Evolutionary conservation across 208 protist genomes (phyloP).

Genomic region (Trypanosoma boissoni): DNA sequence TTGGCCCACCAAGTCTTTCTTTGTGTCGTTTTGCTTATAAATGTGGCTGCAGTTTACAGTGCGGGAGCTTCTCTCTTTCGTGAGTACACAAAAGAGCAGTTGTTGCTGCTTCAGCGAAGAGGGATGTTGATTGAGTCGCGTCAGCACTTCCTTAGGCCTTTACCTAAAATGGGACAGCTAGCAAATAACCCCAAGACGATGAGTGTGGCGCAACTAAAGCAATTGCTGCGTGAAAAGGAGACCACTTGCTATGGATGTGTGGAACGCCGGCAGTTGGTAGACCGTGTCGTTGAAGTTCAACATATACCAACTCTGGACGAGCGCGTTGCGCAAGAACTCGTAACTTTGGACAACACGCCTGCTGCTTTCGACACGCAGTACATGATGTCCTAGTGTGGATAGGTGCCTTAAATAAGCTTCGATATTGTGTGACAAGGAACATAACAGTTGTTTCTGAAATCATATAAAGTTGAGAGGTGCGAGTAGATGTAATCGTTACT

Average conservation of each 20-base stretch:
- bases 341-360: too few species aligned
- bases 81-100: slow-evolving; percentile 11
- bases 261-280: slow-evolving; percentile 40
- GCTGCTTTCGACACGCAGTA: too few species aligned
- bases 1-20: background rate
- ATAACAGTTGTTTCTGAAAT: too few species aligned
- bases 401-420: too few species aligned
- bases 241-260: slow-evolving; percentile 39
- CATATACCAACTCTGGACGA: slow-evolving; percentile 35
- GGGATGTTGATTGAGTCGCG: background rate
- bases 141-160: background rate
- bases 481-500: too few species aligned
- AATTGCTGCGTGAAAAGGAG: slow-evolving; percentile 37
- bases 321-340: slow-evolving; percentile 38
- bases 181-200: slow-evolving; percentile 7
- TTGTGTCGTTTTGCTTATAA: background rate
- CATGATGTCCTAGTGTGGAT: too few species aligned
- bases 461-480: too few species aligned
- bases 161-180: background rate
- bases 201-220: slow-evolving; percentile 25
- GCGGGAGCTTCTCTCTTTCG: slow-evolving; percentile 3
- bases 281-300: slow-evolving; percentile 32
- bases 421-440: too few species aligned
- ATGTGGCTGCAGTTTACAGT: background rate
- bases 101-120: slow-evolving; percentile 12